Evolutionary conservation across 441 rosid species (phyloP), one percentile per base, ranked within the genome.

Genomic region (Gossypium schwendimanii): DNA sequence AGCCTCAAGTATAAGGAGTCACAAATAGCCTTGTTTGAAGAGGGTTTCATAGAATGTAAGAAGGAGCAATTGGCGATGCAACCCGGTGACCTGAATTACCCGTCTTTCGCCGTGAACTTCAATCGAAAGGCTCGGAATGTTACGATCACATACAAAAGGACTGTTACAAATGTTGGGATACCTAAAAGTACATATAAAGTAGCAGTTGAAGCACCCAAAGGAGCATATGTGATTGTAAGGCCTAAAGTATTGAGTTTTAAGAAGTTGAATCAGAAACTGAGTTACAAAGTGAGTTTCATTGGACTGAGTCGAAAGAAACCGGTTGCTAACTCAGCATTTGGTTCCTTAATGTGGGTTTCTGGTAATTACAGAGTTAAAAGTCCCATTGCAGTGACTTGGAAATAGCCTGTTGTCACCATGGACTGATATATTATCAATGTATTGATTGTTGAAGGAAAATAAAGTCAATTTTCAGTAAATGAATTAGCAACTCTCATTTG

Each of bases 351-450:
- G 59, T 87, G 90, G 90, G 58, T 71, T 54, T 83, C 86, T 1
- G 81, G 82, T 6, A 83, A 64, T 8, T 71, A 79, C 61, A 78
- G 12, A 6, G 88, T 84, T n/a, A 81, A 84, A 70, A 84, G 90
- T 78, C 87, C 90, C 21, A 31, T 86, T 0, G 90, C 88, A 1
- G 82, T 76, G 50, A 60, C 83, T n/a, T 86, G 89, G 89, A 57
- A 57, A 67, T 79, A 85, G 71, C 18, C 15, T 6, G 6, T 14
- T 9, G 28, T 8, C 15, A 31, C 33, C 33, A 31, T 31, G 33
- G 33, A 31, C 33, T 31, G 1, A 31, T 31, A 31, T 31, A 1
- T 31, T 31, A 31, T 15, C 6, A 52, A 52, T 52, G 57, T 52
- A 52, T 0, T 17, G 57, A 17, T 52, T 52, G 3, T 17, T 6